Conservation (phyloP, 805 yeast species). For the Lipomyces oligophaga region DNA sequence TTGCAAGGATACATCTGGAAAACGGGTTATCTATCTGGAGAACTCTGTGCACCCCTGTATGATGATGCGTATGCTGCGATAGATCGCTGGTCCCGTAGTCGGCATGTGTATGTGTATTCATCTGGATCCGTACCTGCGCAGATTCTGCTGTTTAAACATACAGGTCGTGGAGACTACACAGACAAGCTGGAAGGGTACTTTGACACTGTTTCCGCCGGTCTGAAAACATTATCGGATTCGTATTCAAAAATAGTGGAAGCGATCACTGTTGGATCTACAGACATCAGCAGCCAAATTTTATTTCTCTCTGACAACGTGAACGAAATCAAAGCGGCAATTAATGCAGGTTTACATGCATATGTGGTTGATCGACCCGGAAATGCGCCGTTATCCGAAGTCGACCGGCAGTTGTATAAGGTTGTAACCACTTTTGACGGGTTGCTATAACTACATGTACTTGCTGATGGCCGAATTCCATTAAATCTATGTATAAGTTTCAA, state of each 20-base stretch:
- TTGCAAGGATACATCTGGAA: slow-evolving; percentile 85
- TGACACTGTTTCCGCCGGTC: slow-evolving; percentile 82
- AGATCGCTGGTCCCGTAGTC: slow-evolving; percentile 40
- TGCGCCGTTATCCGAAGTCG: slow-evolving; percentile 34
- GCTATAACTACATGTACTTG: not conserved
- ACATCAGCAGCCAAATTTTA: slow-evolving; percentile 41
- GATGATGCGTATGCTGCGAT: slow-evolving; percentile 64
- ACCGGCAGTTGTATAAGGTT: slow-evolving; percentile 14
- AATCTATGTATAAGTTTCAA: slow-evolving; percentile 76
- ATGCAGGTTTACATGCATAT: slow-evolving; percentile 56
- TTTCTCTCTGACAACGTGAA: slow-evolving; percentile 77
- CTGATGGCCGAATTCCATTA: no score
- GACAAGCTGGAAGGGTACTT: slow-evolving; percentile 60
- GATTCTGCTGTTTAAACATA: slow-evolving; percentile 67
- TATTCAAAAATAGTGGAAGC: slow-evolving; percentile 52
- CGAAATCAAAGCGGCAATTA: slow-evolving; percentile 73
- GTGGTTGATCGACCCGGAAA: slow-evolving; percentile 78
- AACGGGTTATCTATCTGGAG: slow-evolving; percentile 72
- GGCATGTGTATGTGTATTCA: slow-evolving; percentile 65
- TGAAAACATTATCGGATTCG: slow-evolving; percentile 54
- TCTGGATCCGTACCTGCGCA: slow-evolving; percentile 90
- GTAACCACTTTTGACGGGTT: slow-evolving; percentile 9
- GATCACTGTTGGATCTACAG: slow-evolving; percentile 34
- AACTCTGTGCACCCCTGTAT: slow-evolving; percentile 71
- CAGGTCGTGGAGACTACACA: slow-evolving; percentile 54